A percentile compares a stretch with the other conserved stretches of the same genome.
phyloP scores from a whole-genome alignment of 78 protist species.

The Creolimax fragrantissima region DNA sequence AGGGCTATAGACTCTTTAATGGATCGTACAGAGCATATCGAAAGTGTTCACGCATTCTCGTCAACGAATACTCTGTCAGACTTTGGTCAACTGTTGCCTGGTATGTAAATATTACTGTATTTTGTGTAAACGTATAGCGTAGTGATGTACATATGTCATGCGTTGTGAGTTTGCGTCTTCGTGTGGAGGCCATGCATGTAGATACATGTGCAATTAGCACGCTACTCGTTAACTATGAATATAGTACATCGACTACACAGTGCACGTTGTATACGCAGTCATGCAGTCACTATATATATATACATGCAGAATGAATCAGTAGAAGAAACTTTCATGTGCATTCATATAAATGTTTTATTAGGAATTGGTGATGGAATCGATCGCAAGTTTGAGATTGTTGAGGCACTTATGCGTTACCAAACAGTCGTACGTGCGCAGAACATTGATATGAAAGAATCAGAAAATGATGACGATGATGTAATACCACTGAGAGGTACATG shows the following conservation, averaged over 20 bases:
- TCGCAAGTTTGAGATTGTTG: neutral
- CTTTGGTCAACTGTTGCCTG: neutral
- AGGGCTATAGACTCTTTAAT: neutral
- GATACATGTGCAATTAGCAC: too few relatives aligned
- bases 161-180: neutral
- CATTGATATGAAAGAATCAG: neutral
- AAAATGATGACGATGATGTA: neutral
- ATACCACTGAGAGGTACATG: neutral
- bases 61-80: neutral
- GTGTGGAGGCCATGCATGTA: too few relatives aligned
- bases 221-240: neutral
- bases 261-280: neutral
- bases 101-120: neutral
- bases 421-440: neutral
- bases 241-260: neutral
- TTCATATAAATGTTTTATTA: neutral
- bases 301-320: neutral
- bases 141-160: neutral
- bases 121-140: neutral
- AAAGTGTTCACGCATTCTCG: neutral
- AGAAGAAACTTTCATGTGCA: neutral
- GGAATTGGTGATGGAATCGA: neutral
- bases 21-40: neutral
- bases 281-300: neutral
- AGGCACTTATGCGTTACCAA: neutral